phyloP scores from a whole-genome alignment of 108 stramenopile species.

The Skeletonema menzelii region DNA sequence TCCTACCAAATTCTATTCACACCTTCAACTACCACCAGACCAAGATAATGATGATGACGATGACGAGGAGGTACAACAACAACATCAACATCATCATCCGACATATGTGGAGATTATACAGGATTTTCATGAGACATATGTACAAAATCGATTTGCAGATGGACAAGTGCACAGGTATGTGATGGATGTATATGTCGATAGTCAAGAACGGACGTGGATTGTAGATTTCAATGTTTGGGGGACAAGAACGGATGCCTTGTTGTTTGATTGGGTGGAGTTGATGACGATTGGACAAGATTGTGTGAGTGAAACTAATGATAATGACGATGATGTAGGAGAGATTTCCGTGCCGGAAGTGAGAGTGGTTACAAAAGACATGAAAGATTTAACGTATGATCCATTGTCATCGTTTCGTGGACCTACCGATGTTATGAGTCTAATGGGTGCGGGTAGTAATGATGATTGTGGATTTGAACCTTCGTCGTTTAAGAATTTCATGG shows the following conservation, averaged over 20 bases:
- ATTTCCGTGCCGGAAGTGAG: constrained; percentile 49
- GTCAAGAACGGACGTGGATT: constrained; percentile 78
- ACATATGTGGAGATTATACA: constrained; percentile 3
- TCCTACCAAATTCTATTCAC: constrained; percentile 71
- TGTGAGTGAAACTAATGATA: constrained; percentile 7
- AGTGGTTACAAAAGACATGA: constrained; percentile 65
- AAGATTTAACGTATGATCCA: constrained; percentile 75
- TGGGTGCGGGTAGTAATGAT: constrained; percentile 35
- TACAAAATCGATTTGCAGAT: constrained; percentile 49
- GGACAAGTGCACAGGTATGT: constrained; percentile 52
- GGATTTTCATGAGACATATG: constrained; percentile 56
- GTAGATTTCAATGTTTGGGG: constrained; percentile 90
- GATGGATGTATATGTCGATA: constrained; percentile 84
- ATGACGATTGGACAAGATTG: constrained; percentile 33
- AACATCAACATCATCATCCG: too few relatives aligned
- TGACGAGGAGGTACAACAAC: background rate
- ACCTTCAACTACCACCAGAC: constrained; percentile 8
- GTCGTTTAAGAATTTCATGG: constrained; percentile 79
- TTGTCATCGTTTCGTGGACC: constrained; percentile 83
- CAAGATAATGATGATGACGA: background rate
- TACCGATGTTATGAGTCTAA: constrained; percentile 70
- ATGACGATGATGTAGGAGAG: background rate
- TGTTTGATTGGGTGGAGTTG: constrained; percentile 85
- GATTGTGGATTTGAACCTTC: constrained; percentile 33
- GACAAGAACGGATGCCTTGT: constrained; percentile 66